These are phyloP conservation scores for Penicillium cinerascens DNA, from an alignment of 495 filamentous ascomycete genomes.

Conservation along the genomic window DNA sequence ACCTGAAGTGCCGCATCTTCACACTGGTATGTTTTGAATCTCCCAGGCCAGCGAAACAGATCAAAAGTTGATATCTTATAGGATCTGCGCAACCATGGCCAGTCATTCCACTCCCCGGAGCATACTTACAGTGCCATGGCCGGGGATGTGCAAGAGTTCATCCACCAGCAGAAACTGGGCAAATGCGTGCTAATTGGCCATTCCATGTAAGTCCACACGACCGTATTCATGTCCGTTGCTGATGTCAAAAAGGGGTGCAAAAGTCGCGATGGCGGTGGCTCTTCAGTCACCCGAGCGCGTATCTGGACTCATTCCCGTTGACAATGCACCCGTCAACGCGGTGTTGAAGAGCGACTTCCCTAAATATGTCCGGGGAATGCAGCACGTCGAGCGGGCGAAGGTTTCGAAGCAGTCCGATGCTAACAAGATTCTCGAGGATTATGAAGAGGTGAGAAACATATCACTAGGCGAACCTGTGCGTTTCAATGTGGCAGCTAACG, in stretches of 20 bases:
- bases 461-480: not conserved
- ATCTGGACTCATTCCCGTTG: conserved; percentile 71
- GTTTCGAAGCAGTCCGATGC: conserved; percentile 72
- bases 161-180: conserved; percentile 65
- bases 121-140: conserved; percentile 89
- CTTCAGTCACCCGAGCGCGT: conserved; percentile 64
- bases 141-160: conserved; percentile 79
- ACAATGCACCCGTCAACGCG: conserved; percentile 88
- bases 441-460: conserved; percentile 58
- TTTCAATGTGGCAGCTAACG: conserved; percentile 4
- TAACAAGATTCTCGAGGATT: conserved; percentile 70
- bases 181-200: conserved; percentile 82
- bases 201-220: conserved; percentile 74
- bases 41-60: not conserved
- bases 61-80: conserved; percentile 25
- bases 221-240: conserved; percentile 1
- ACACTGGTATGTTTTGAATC: conserved; percentile 59
- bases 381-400: conserved; percentile 59
- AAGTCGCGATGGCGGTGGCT: conserved; percentile 87
- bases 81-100: conserved; percentile 95
- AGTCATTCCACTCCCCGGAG: conserved; percentile 69
- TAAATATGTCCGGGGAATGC: conserved; percentile 83
- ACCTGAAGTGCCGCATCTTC: conserved; percentile 78
- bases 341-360: conserved; percentile 69
- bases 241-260: conserved; percentile 68